Evolutionary conservation across 2,329 filamentous ascomycete genomes (phyloP).

Genomic region (Paraconiothyrium brasiliense): DNA sequence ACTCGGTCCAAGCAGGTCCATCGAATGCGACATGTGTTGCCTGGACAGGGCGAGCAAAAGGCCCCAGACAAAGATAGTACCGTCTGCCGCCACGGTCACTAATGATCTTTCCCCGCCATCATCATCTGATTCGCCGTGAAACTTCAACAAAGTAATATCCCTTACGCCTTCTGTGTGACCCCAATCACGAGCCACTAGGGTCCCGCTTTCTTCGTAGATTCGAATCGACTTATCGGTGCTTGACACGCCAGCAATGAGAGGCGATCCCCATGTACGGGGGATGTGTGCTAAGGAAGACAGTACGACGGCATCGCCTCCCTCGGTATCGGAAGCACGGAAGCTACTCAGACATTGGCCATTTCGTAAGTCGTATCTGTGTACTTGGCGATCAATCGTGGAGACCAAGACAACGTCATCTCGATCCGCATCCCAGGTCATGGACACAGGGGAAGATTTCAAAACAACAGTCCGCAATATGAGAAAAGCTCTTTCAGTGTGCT

Average conservation of each 20-base stretch:
- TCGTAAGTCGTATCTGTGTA: conserved; percentile 68
- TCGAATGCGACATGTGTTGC: conserved; percentile 45
- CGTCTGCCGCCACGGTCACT: conserved; percentile 60
- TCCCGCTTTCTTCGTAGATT: conserved; percentile 83
- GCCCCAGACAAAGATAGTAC: conserved; percentile 61
- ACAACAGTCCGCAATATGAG: conserved; percentile 80
- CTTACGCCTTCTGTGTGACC: conserved; percentile 95
- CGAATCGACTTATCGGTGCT: conserved; percentile 96
- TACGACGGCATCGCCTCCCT: conserved; percentile 81
- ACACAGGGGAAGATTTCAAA: conserved; percentile 85
- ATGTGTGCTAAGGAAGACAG: conserved; percentile 77
- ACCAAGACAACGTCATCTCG: conserved; percentile 65
- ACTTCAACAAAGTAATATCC: conserved; percentile 71
- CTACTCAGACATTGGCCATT: conserved; percentile 74
- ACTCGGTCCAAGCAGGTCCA: conserved; percentile 47
- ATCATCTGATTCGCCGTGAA: conserved; percentile 52
- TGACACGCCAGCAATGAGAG: conserved; percentile 84
- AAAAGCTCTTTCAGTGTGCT: conserved; percentile 73
- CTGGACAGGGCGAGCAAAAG: conserved; percentile 40
- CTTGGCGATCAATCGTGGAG: conserved; percentile 69
- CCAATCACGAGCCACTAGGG: conserved; percentile 87
- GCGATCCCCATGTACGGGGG: conserved; percentile 65
- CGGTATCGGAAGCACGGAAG: conserved; percentile 86
- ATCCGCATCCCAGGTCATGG: conserved; percentile 77
- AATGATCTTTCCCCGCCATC: conserved; percentile 60